These are phyloP conservation scores for carrot (Daucus carota) DNA, from an alignment of 129 eudicot species.

Conservation along the genomic window DNA sequence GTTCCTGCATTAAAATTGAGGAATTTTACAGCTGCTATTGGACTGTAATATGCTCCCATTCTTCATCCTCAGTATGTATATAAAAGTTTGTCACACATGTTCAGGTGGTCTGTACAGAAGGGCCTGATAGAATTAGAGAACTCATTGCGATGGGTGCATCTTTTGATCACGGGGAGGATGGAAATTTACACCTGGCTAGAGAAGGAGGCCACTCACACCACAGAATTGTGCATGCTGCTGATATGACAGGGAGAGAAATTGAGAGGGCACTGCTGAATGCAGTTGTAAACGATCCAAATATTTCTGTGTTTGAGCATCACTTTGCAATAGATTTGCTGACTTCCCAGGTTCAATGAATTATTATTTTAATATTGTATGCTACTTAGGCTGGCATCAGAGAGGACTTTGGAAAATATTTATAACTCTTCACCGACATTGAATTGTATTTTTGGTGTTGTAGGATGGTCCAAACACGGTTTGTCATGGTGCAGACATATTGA, in stretches of 20 bases:
- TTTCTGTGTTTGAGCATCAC: conserved; percentile 78
- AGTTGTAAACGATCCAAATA: conserved; percentile 70
- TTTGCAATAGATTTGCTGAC: conserved; percentile 93
- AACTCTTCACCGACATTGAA: not conserved
- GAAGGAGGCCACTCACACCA: conserved; percentile 99
- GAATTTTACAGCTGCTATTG: not conserved
- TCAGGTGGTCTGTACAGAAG: conserved; percentile 99
- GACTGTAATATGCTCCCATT: not conserved
- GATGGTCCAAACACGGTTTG: conserved; percentile 79
- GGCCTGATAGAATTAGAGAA: conserved; percentile 94
- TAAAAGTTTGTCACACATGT: conserved; percentile 13
- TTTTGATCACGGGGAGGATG: conserved; percentile 98
- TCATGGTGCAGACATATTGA: conserved; percentile 86
- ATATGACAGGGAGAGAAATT: conserved; percentile 95
- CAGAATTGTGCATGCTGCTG: conserved; percentile 95
- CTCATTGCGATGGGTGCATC: conserved; percentile 97
- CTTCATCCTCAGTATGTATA: not conserved
- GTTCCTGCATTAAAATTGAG: not conserved
- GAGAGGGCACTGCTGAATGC: conserved; percentile 90
- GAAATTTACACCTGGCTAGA: conserved; percentile 93
- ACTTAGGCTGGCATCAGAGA: not conserved
- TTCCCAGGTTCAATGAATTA: conserved; percentile 57
- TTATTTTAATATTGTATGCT: not conserved
- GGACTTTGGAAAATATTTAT: not conserved
- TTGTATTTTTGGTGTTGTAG: conserved; percentile 32